Evolutionary conservation across 163 green algal genomes (phyloP), one percentile per base, ranked within the genome.

Genomic region (Chlamydomonas reinhardtii): DNA sequence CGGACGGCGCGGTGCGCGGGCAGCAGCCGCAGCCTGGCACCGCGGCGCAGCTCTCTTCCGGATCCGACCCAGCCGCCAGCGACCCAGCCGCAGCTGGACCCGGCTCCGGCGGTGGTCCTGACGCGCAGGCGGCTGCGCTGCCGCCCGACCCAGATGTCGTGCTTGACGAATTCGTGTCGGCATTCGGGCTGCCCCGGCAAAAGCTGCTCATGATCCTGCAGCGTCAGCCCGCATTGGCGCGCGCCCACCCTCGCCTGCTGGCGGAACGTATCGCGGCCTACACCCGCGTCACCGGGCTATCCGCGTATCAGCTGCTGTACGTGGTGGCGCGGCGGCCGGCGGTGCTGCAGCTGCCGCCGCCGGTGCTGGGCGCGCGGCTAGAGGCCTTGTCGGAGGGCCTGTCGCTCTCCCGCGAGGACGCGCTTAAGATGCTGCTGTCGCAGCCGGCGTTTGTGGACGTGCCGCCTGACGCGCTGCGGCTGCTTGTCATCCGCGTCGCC

Each of bases 291-390:
- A 74, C 39, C 0, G 72, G 72, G 56, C 29, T 81, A 2, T 34
- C 37, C n/a, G n/a, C 39, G 39, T 87, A 87, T 39, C 52, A 81
- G 48, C 32, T 87, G 37, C 71, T 87, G 35, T 87, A 87, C 72
- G 75, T 87, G 61, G 39, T 39, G 0, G 82, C 82, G 35, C 82
- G 82, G 4, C 69, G 24, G 61, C 82, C 82, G 29, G 34, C 59
- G 27, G 34, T 87, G 59, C 71, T 87, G 20, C 35, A 68, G 37
- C 37, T 87, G 32, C 11, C 72, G 5, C 82, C 71, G 8, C 1
- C 59, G 8, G 72, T 3, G 19, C n/a, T 87, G 29, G 16, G 3
- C 2, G 82, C 37, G 39, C 59, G 61, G 39, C 61, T 75, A 25
- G 72, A 82, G 61, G 72, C 24, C 0, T n/a, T 87, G 11, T 31